Conservation (phyloP, 768 basidiomycete genomes). For the Lentinus tigrinus region DNA sequence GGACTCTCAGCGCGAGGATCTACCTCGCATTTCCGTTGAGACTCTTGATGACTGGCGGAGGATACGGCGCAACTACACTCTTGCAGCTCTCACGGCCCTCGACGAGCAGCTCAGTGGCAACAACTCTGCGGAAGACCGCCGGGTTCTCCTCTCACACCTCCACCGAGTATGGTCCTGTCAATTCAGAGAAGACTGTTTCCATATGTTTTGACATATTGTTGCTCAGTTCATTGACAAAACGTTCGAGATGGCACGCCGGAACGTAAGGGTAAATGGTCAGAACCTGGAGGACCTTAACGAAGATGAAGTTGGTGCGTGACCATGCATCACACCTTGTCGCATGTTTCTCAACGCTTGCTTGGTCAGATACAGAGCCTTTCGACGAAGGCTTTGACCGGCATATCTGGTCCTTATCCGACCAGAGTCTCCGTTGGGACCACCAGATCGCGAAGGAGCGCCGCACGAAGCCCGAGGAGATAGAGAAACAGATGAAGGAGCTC, state of each 20-base stretch:
- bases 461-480: constrained; percentile 55
- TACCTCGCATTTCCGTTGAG: constrained; percentile 60
- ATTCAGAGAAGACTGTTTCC: no score
- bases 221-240: constrained; percentile 60
- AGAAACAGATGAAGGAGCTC: constrained; percentile 39
- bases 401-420: constrained; percentile 78
- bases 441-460: constrained; percentile 68
- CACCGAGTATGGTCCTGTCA: constrained; percentile 42
- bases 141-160: constrained; percentile 47
- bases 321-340: neutral
- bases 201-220: constrained; percentile 1
- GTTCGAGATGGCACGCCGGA: constrained; percentile 62
- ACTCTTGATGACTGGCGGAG: constrained; percentile 66
- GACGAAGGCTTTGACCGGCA: constrained; percentile 83
- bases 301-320: constrained; percentile 48
- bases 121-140: constrained; percentile 42
- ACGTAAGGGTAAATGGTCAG: constrained; percentile 79
- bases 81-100: constrained; percentile 44
- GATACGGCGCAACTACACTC: constrained; percentile 52
- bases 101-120: constrained; percentile 44
- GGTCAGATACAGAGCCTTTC: constrained; percentile 57
- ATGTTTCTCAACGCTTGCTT: neutral
- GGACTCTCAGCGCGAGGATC: constrained; percentile 40
- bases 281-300: constrained; percentile 65
- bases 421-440: constrained; percentile 72